Conservation (phyloP, 768 basidiomycete genomes). For the Podaxis sp. region DNA sequence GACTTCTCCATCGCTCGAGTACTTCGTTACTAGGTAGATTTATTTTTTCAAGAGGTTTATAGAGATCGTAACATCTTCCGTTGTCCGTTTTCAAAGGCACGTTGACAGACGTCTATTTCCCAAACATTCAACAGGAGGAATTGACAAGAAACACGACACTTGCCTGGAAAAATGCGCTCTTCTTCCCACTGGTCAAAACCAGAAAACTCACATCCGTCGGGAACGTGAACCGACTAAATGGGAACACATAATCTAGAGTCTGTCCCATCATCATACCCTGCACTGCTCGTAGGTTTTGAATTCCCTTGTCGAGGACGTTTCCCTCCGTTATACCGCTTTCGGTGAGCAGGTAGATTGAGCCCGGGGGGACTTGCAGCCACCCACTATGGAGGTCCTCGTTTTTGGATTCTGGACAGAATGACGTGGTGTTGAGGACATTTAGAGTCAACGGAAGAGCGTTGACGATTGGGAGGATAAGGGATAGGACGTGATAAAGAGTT, state of each 20-base stretch:
- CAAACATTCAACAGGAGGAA: background rate
- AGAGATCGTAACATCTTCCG: conserved; percentile 34
- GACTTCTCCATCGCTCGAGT: conserved; percentile 54
- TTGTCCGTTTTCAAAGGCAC: conserved; percentile 43
- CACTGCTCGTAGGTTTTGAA: conserved; percentile 60
- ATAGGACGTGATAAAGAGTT: conserved; percentile 52
- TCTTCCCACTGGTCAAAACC: conserved; percentile 59
- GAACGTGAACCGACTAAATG: conserved; percentile 72
- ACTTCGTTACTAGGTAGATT: conserved; percentile 44
- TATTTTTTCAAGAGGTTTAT: conserved; percentile 47
- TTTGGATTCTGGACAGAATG: conserved; percentile 66
- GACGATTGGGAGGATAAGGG: conserved; percentile 58
- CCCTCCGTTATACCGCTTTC: conserved; percentile 74
- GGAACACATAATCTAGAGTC: conserved; percentile 72
- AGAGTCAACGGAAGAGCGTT: conserved; percentile 61
- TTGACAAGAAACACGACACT: conserved; percentile 2
- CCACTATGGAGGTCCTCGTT: conserved; percentile 75
- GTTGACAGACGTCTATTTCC: conserved; percentile 55
- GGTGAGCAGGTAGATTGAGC: conserved; percentile 59
- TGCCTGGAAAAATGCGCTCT: conserved; percentile 76
- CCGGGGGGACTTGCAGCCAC: conserved; percentile 67
- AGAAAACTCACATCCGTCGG: conserved; percentile 72
- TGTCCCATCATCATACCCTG: conserved; percentile 68
- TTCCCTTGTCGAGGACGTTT: conserved; percentile 54
- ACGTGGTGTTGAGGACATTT: conserved; percentile 53